Conservation (phyloP, 345 rosid genomes). For the Populus deltoides region DNA sequence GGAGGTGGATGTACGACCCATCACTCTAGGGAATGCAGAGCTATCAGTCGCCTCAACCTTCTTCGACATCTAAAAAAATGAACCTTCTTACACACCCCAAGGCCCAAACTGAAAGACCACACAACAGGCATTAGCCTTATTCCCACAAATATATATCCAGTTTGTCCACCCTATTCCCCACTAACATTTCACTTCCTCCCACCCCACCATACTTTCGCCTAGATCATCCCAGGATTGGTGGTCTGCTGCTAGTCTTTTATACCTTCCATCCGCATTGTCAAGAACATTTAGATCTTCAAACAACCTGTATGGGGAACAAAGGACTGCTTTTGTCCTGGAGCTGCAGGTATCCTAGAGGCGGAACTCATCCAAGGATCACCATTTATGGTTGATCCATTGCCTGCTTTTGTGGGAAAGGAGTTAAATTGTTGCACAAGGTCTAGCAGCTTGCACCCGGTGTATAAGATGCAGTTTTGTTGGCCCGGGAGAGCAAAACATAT, state of each 20-base stretch:
- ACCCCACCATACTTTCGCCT: slow-evolving; percentile 52
- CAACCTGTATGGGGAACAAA: slow-evolving; percentile 76
- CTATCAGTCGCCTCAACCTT: neutral
- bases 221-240: slow-evolving; percentile 45
- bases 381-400: slow-evolving; percentile 29
- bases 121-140: slow-evolving; percentile 17
- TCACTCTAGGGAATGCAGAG: neutral
- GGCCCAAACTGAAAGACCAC: neutral
- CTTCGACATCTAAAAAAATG: neutral
- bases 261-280: slow-evolving; percentile 60
- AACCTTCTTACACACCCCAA: slow-evolving; percentile 13
- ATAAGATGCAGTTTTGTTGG: slow-evolving; percentile 26
- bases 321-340: slow-evolving; percentile 55
- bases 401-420: slow-evolving; percentile 43
- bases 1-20: neutral
- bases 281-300: slow-evolving; percentile 84
- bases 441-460: slow-evolving; percentile 38
- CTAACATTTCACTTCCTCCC: slow-evolving; percentile 41
- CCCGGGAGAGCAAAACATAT: slow-evolving; percentile 28
- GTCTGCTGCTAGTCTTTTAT: slow-evolving; percentile 30
- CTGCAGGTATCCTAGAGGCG: slow-evolving; percentile 24
- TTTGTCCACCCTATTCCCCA: slow-evolving; percentile 2
- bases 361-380: slow-evolving; percentile 27
- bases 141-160: slow-evolving; percentile 28
- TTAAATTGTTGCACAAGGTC: slow-evolving; percentile 51